A percentile compares a stretch with the other conserved stretches of the same genome.
Conservation (phyloP, 2,329 filamentous ascomycete genomes). For the Alternaria brassicicola region DNA sequence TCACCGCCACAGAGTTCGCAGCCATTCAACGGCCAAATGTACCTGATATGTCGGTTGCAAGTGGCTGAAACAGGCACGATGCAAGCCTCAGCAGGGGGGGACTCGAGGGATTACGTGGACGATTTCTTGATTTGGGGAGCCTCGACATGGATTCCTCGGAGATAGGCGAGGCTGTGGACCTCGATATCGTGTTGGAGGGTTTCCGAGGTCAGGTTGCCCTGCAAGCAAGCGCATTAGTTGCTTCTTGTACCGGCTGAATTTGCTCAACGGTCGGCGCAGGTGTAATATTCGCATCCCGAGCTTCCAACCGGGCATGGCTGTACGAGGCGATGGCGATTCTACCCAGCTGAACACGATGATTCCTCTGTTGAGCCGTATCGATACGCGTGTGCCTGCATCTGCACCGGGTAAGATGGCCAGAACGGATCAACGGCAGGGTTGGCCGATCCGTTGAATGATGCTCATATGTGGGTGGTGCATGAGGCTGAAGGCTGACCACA, state of each 20-base stretch:
- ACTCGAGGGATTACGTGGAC: constrained; percentile 18
- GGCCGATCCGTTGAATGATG: constrained; percentile 8
- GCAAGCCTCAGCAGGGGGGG: constrained; percentile 13
- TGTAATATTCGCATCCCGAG: background rate
- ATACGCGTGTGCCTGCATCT: constrained; percentile 13
- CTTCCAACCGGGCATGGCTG: background rate
- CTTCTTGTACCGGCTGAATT: background rate
- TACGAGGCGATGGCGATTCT: background rate
- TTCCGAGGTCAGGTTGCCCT: background rate
- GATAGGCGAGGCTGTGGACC: constrained; percentile 5
- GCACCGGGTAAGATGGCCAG: constrained; percentile 22
- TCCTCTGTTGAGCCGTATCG: constrained; percentile 20
- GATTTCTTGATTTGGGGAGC: constrained; percentile 1
- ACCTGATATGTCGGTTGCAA: background rate
- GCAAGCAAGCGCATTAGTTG: background rate
- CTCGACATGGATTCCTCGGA: constrained; percentile 1
- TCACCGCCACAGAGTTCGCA: constrained; percentile 8
- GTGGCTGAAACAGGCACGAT: constrained; percentile 13
- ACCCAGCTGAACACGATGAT: constrained; percentile 6
- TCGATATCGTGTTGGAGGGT: background rate
- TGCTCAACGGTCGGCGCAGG: background rate
- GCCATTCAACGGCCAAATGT: constrained; percentile 10
- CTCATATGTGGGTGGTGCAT: background rate
- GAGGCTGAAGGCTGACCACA: background rate
- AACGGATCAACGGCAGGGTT: constrained; percentile 31